phyloP scores from a whole-genome alignment of 257 asterid species.

The Nicotiana undulata region DNA sequence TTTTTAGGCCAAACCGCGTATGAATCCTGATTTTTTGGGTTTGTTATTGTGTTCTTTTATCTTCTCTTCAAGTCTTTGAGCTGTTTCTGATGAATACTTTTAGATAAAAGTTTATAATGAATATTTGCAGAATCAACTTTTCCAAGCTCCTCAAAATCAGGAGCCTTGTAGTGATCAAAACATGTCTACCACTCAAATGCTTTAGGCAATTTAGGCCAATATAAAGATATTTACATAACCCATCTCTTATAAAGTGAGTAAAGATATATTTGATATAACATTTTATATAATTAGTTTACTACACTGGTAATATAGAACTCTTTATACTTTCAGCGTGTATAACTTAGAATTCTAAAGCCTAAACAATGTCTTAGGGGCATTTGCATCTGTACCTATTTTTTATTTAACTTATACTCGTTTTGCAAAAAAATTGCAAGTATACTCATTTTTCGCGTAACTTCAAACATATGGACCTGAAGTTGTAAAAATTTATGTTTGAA shows the following conservation, averaged over 20 bases:
- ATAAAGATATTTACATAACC: background rate
- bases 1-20: constrained; percentile 27
- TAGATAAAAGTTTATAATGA: background rate
- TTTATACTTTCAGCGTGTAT: background rate
- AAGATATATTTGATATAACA: too few species aligned
- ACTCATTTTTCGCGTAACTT: too few species aligned
- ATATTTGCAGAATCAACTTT: background rate
- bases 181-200: background rate
- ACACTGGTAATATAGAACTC: too few species aligned
- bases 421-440: too few species aligned
- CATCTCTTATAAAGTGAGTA: too few species aligned
- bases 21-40: constrained; percentile 25
- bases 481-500: too few species aligned
- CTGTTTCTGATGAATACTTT: background rate
- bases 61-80: background rate
- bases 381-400: too few species aligned
- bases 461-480: too few species aligned
- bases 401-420: too few species aligned
- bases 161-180: background rate
- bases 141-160: background rate
- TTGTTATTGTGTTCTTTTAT: background rate
- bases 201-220: background rate
- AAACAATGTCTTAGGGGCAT: background rate
- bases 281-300: too few species aligned
- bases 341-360: background rate